Conservation (phyloP, 139 green algal genomes). For the Chlorella vulgaris region DNA sequence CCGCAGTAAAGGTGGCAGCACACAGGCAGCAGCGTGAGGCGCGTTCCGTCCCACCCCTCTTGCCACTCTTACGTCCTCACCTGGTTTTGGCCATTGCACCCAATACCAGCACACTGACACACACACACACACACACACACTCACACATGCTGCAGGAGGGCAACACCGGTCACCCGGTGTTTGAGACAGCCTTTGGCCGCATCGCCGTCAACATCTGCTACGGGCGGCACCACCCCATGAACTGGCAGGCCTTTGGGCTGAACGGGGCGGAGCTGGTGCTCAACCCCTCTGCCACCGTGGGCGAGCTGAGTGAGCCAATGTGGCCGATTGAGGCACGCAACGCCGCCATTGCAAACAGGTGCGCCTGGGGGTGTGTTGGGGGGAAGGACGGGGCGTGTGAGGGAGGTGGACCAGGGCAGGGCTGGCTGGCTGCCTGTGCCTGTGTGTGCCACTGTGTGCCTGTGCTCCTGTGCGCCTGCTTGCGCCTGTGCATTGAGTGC, state of each 20-base stretch:
- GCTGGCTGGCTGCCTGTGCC: too few relatives aligned
- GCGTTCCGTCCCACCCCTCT: too few relatives aligned
- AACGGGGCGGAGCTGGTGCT: conserved; percentile 98
- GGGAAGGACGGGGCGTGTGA: too few relatives aligned
- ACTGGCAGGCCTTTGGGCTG: conserved; percentile 95
- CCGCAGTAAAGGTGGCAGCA: too few relatives aligned
- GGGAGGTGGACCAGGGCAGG: too few relatives aligned
- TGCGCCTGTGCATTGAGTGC: background rate
- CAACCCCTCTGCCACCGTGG: conserved; percentile 96
- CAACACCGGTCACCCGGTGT: conserved; percentile 75
- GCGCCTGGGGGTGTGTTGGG: too few relatives aligned
- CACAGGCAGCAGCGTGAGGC: too few relatives aligned
- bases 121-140: too few relatives aligned
- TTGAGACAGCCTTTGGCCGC: conserved; percentile 89
- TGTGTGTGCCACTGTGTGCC: too few relatives aligned
- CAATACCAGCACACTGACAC: too few relatives aligned
- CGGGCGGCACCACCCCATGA: conserved; percentile 95
- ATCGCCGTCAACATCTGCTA: conserved; percentile 99
- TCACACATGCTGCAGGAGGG: conserved; percentile 77
- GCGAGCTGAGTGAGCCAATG: conserved; percentile 86
- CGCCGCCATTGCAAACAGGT: conserved; percentile 88
- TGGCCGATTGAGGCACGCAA: conserved; percentile 90
- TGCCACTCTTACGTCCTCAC: too few relatives aligned
- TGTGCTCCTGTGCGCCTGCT: conserved; percentile 40
- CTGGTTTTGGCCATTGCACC: too few relatives aligned